Percentiles rank a stretch among this genome's conserved stretches.
These are phyloP conservation scores for Pseudozyma hubeiensis DNA, from an alignment of 1,284 basidiomycete genomes.

Conservation along the genomic window DNA sequence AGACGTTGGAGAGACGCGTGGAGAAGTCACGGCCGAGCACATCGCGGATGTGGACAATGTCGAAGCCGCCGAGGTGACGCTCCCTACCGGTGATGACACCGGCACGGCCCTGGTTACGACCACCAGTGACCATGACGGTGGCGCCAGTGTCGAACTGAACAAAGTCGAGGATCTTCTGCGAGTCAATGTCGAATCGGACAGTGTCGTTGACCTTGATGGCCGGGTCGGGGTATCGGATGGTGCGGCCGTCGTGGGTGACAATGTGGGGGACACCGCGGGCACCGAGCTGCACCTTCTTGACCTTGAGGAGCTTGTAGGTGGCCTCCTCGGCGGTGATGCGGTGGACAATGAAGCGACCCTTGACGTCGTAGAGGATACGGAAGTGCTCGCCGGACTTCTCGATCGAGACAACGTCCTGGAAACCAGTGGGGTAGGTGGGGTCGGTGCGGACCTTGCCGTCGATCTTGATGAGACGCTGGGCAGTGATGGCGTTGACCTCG, in stretches of 20 bases:
- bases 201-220: conserved; percentile 96
- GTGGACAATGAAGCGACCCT: conserved; percentile 98
- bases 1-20: conserved; percentile 90
- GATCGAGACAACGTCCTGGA: conserved; percentile 97
- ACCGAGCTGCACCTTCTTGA: conserved; percentile 90
- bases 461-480: conserved; percentile 97
- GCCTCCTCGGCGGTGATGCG: conserved; percentile 99
- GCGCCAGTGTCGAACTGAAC: conserved; percentile 98
- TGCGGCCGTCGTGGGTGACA: conserved; percentile 98
- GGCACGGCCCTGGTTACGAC: conserved; percentile 98
- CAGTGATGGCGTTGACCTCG: conserved; percentile 94
- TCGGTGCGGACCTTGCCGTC: conserved; percentile 99
- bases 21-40: conserved; percentile 83
- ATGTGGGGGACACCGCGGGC: conserved; percentile 94
- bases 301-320: conserved; percentile 97
- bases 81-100: conserved; percentile 96
- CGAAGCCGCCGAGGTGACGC: conserved; percentile 97
- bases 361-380: conserved; percentile 98
- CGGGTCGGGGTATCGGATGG: conserved; percentile 99
- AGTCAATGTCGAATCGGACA: conserved; percentile 94
- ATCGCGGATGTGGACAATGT: conserved; percentile 88
- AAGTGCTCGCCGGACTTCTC: conserved; percentile 99
- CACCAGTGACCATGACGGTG: conserved; percentile 97
- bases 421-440: conserved; percentile 94
- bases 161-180: conserved; percentile 92